These are phyloP conservation scores for Calcarisporium arbuscula DNA, from an alignment of 2,329 filamentous ascomycete genomes.

Conservation along the genomic window DNA sequence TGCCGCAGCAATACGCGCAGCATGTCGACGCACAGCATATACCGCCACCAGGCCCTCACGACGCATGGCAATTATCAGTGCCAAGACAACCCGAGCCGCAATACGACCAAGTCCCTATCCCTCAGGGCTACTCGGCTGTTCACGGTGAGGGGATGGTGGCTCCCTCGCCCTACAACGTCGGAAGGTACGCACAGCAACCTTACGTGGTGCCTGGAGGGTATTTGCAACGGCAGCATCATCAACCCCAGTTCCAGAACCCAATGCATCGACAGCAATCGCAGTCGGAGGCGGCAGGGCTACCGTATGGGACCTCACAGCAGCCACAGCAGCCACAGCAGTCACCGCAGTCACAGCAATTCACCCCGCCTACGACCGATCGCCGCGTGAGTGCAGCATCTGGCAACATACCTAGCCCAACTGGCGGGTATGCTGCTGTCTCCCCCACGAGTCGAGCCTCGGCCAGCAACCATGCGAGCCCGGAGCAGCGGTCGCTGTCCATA, in stretches of 20 bases:
- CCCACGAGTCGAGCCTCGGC: no score
- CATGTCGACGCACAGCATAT: not conserved
- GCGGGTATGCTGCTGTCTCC: no score
- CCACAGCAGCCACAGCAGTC: slow-evolving; percentile 3
- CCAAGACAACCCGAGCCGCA: slow-evolving; percentile 19
- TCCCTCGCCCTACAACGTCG: slow-evolving; percentile 21
- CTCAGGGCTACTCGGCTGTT: slow-evolving; percentile 27
- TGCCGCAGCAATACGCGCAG: not conserved
- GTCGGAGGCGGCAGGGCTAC: no score
- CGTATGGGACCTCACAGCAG: slow-evolving; percentile 9
- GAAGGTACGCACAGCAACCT: no score
- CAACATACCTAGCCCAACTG: not conserved
- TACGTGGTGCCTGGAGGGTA: no score
- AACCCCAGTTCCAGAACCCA: no score
- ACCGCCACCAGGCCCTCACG: not conserved
- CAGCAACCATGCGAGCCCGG: no score
- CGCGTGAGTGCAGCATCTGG: not conserved
- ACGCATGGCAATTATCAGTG: not conserved
- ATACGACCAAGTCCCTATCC: slow-evolving; percentile 32
- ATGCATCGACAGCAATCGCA: slow-evolving; percentile 8
- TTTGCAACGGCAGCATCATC: slow-evolving; percentile 11
- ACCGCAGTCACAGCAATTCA: slow-evolving; percentile 6
- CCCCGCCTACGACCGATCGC: slow-evolving; percentile 1
- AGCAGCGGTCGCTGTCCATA: no score
- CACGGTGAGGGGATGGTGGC: slow-evolving; percentile 28